Base-by-base conservation (phyloP, 2,329 filamentous ascomycete genomes). In the Dactylellina parvicollis region DNA sequence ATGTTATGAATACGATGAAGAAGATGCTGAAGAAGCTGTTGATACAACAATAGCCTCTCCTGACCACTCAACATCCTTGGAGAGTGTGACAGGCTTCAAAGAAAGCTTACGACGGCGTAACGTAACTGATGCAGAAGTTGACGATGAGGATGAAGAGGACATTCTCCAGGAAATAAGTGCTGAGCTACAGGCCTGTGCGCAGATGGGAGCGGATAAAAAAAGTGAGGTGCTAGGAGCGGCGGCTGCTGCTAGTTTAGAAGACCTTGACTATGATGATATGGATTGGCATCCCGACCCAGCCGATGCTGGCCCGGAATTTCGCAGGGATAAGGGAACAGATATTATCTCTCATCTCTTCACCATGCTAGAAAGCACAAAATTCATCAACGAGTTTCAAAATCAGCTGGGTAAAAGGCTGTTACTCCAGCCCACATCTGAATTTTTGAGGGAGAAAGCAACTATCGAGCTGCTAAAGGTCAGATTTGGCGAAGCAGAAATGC, bases 281-380 rank as follows among this genome's bases (percentile, higher is more conserved):
- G 87, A 88, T 7, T 99, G 95, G 95, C 85, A 92, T 34, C 95
- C 95, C 0, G 91, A 96, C 77, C 95, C 95, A 0, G 89, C 96
- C 38, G 95, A 99, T 79, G 95, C 95, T 1, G 92, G 92, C 8
- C 90, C 92, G 50, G 92, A 97, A 79, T 97, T 96, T 82, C 92
- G 91, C 78, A 90, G 92, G 69, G 91, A 92, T 9, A 96, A 91
- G 80, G 91, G 88, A 44, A 91, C 93, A 75, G 95, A 99, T 80
- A 90, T 98, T 10, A 92, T 98, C 66, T 92, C 92, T 57, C 96
- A 92, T 57, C 84, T 99, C 44, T 91, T 98, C 76, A 90, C 88
- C 69, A 87, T 96, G 0, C 91, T 96, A 76, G 94, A 96, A 10
- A 90, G 90, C 55, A 16, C 92, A 93, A 76, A 94, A 97, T 56